Evolutionary conservation across 2,329 filamentous ascomycete species (phyloP), one percentile per base, ranked within the genome.

Genomic region (Cytospora piceae): DNA sequence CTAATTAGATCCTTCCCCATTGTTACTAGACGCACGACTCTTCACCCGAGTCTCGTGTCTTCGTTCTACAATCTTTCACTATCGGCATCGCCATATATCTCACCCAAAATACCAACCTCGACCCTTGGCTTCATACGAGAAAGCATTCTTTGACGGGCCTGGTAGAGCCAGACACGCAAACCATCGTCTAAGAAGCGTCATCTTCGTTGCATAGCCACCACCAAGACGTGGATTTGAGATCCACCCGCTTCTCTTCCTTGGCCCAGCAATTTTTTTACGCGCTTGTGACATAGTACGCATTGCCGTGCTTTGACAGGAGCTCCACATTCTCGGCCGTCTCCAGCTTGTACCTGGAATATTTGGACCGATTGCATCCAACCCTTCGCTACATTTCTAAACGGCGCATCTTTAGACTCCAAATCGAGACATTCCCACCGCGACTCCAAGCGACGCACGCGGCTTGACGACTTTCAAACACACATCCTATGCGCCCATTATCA

Each of bases 401-500:
- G 34, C 53, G n/a, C 31, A 29, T 46, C 34, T 51, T 15, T 20
- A 24, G 24, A 22, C 29, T 22, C 60, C 39, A 37, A 32, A 29
- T 37, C 53, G 34, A 5, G 39, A 27, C 20, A 56, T 20, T 24
- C 27, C 51, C 27, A n/a, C 59, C 32, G 42, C 34, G 34, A 27
- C 52, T 53, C 52, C 51, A 49, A 22, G 42, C 34, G 51, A 56
- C 46, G 27, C 29, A 57, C 60, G 53, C 29, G 60, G 39, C 27
- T 54, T 27, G 17, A 53, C 53, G 22, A 27, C 24, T 57, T 8
- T 8, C 1, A 22, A 20, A n/a, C 29, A 2, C 15, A 37, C 2
- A 37, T 4, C 34, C 14, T 46, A 73, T 71, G 70, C 69, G 69
- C 56, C 66, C 70, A 63, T 70, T 70, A 58, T 73, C 74, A 11